These are phyloP conservation scores for Castanea crenata DNA, from an alignment of 306 rosid species.

Conservation along the genomic window DNA sequence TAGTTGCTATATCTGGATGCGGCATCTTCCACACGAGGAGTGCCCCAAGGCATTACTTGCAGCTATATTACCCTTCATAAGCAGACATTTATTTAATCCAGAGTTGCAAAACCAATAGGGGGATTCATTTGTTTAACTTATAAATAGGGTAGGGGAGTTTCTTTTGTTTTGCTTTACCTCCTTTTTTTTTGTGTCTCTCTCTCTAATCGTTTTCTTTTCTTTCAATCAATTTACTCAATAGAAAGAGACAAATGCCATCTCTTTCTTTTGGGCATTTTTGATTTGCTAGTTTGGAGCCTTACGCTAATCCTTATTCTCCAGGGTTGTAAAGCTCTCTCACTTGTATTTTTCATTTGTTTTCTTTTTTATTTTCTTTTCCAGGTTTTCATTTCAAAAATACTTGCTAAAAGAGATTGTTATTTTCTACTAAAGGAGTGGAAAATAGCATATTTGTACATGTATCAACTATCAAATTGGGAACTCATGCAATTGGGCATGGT, in stretches of 20 bases:
- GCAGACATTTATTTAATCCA: constrained; percentile 46
- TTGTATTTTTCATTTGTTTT: constrained; percentile 28
- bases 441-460: constrained; percentile 45
- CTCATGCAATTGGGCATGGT: constrained; percentile 13
- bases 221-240: constrained; percentile 30
- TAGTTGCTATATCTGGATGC: constrained; percentile 83
- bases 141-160: constrained; percentile 28
- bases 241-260: constrained; percentile 41
- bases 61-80: constrained; percentile 75
- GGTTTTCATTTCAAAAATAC: constrained; percentile 14
- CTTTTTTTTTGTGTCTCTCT: background rate
- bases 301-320: constrained; percentile 10
- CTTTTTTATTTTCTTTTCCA: background rate
- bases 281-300: constrained; percentile 39
- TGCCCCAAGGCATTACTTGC: constrained; percentile 93
- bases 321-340: constrained; percentile 46
- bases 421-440: constrained; percentile 51
- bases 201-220: background rate
- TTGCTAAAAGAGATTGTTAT: constrained; percentile 25
- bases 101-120: constrained; percentile 49
- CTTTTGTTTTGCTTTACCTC: background rate
- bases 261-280: constrained; percentile 54
- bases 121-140: constrained; percentile 30
- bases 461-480: constrained; percentile 13
- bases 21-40: constrained; percentile 99